These are phyloP conservation scores for Penicillium brasilianum DNA, from an alignment of 2,329 filamentous ascomycete species.

Conservation along the genomic window DNA sequence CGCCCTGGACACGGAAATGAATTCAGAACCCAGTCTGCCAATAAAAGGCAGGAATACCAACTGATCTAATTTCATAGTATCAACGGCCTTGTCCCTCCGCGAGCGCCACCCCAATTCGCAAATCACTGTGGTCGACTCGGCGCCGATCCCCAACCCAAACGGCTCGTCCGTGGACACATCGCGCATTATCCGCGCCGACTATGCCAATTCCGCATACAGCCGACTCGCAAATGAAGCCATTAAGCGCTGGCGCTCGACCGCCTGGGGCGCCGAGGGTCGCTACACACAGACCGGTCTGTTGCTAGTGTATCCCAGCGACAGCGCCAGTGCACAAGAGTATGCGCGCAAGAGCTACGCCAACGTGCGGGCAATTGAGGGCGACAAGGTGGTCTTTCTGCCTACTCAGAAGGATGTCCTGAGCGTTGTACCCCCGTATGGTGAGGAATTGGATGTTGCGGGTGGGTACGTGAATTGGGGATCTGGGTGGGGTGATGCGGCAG, in stretches of 20 bases:
- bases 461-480: conserved; percentile 55
- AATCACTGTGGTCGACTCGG: conserved; percentile 64
- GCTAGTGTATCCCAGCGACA: conserved; percentile 44
- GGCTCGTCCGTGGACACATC: conserved; percentile 65
- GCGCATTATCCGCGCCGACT: conserved; percentile 74
- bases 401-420: conserved; percentile 41
- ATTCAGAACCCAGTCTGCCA: background rate
- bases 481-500: conserved; percentile 53
- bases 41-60: background rate
- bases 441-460: conserved; percentile 41
- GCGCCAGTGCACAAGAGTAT: conserved; percentile 41
- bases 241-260: conserved; percentile 63
- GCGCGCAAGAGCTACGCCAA: conserved; percentile 48
- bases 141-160: conserved; percentile 63
- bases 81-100: conserved; percentile 72
- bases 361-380: conserved; percentile 42
- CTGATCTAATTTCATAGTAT: conserved; percentile 46
- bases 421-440: conserved; percentile 43
- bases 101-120: conserved; percentile 58
- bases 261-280: conserved; percentile 50
- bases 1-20: background rate
- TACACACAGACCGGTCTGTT: conserved; percentile 52
- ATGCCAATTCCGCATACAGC: conserved; percentile 78
- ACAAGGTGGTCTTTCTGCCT: conserved; percentile 42
- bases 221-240: conserved; percentile 74